Evolutionary conservation across 441 rosid species (phyloP), one percentile per base, ranked within the genome.

Genomic region (Arabidopsis lyrata): DNA sequence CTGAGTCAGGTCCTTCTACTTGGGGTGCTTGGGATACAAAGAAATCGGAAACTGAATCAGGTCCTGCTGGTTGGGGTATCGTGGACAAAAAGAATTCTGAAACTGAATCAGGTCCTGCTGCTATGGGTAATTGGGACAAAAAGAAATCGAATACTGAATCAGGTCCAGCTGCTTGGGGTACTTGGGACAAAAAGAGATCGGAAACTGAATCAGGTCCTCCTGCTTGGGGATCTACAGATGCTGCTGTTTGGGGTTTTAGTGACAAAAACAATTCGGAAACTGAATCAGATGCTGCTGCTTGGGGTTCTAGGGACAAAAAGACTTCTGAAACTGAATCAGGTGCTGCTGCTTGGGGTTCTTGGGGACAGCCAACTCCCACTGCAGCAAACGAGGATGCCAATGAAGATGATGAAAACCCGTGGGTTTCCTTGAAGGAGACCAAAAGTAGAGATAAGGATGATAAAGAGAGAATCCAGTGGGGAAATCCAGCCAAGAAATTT

Each of bases 401-500:
- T 29, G 74, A 29, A 38, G 81, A 72, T 67, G 81, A 77, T 72
- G 69, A 69, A 36, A 77, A 77, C 34, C 81, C 81, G 24, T 77
- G 81, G 81, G 81, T 77, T 27, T 72, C 77, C 44, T 55, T 66
- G 65, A 72, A 72, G 69, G 60, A 35, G 53, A 72, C 52, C 47
- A 66, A 27, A 36, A 66, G 14, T 22, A 60, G 41, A 52, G 84
- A 31, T 38, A 63, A 66, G 47, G 78, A 71, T 65, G 84, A 79
- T 34, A 78, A 56, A 55, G 85, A 82, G 70, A 81, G 74, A 49
- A 73, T 49, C 57, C 78, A 60, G 35, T 78, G 89, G 89, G 84
- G 87, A 57, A 77, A 78, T 45, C 63, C 78, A 45, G 66, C 69
- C 71, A 87, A 80, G 84, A 84, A 69, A 77, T 84, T 68, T 35